Conservation (phyloP, 768 basidiomycete species). For the Russula compacta region DNA sequence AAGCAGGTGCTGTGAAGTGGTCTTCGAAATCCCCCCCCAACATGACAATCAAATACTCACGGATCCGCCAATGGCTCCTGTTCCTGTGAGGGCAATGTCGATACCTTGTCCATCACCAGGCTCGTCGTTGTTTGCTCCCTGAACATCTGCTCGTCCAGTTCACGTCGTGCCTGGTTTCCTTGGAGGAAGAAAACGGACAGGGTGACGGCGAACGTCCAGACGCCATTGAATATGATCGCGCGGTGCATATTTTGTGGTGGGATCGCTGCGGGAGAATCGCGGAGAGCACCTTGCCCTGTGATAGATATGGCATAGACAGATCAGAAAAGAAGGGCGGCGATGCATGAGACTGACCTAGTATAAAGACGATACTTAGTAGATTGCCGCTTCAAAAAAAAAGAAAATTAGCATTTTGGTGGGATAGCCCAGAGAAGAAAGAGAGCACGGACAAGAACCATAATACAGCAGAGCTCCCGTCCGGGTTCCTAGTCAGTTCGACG, state of each 20-base stretch:
- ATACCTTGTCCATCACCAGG: neutral
- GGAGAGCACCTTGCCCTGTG: slow-evolving; percentile 47
- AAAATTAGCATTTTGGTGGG: neutral
- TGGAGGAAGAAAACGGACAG: slow-evolving; percentile 40
- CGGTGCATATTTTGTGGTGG: slow-evolving; percentile 70
- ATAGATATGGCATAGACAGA: neutral
- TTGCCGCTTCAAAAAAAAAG: slow-evolving; percentile 1
- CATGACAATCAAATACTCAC: neutral
- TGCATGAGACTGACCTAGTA: neutral
- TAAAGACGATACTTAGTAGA: neutral
- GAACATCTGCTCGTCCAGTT: slow-evolving; percentile 47
- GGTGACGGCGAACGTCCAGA: slow-evolving; percentile 34
- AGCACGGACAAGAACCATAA: slow-evolving; percentile 62
- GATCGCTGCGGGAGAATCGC: slow-evolving; percentile 45
- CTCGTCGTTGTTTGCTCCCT: neutral
- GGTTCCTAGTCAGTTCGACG: slow-evolving; percentile 71
- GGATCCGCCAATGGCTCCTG: neutral
- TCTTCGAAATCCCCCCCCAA: neutral
- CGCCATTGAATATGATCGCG: slow-evolving; percentile 59
- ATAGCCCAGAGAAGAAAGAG: neutral
- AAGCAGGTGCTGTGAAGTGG: neutral
- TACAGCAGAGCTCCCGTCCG: slow-evolving; percentile 66
- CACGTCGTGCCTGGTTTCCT: slow-evolving; percentile 56
- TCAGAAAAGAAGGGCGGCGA: neutral
- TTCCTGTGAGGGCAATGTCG: neutral